A percentile compares a stretch with the other conserved stretches of the same genome.
These are phyloP conservation scores for Chrysanthemum seticuspe DNA, from an alignment of 129 eudicot species.

Conservation along the genomic window DNA sequence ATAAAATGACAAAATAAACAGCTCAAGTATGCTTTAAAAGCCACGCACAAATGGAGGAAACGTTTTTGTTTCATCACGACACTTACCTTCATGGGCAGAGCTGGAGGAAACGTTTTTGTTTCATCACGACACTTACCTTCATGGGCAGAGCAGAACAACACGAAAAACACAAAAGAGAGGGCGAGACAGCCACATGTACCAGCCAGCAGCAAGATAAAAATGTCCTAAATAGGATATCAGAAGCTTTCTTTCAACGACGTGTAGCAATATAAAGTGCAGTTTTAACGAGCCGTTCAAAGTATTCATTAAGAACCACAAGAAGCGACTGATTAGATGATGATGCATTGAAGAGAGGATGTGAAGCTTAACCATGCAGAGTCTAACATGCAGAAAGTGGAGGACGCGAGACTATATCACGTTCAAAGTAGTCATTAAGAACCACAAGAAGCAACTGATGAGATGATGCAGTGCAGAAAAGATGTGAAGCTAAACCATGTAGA, in stretches of 20 bases:
- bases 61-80: background rate
- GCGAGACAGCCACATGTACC: background rate
- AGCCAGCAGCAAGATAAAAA: background rate
- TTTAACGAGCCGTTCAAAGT: background rate
- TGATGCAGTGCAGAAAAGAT: conserved; percentile 24
- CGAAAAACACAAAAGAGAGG: too few species aligned
- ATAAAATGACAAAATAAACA: background rate
- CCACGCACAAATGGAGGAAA: background rate
- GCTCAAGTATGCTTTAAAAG: background rate
- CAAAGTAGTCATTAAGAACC: conserved; percentile 21
- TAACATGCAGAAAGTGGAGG: too few species aligned
- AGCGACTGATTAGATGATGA: background rate
- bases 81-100: conserved; percentile 1
- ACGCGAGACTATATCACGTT: background rate
- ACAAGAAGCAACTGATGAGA: background rate
- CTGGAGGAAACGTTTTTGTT: background rate
- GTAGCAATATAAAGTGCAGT: background rate
- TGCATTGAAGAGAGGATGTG: conserved; percentile 19
- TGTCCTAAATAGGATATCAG: background rate
- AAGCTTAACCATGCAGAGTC: background rate
- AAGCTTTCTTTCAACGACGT: background rate
- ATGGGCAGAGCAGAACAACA: background rate
- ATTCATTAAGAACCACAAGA: conserved; percentile 22
- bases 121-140: background rate
- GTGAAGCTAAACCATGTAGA: background rate